Conservation (phyloP, 257 asterid genomes). For the Nicotiana sylvestris region DNA sequence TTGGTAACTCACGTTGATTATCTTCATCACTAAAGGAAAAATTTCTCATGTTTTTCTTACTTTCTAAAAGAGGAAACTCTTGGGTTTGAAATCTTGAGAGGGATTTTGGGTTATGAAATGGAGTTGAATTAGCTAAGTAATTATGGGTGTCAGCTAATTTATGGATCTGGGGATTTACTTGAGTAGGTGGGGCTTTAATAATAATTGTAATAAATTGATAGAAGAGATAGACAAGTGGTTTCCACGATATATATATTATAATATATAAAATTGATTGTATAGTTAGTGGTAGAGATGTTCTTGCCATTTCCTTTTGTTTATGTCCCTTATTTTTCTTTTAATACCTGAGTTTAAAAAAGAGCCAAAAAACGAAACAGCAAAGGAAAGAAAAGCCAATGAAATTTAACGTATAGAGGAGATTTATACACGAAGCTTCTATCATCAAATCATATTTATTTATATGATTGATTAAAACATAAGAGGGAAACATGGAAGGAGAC, state of each 20-base stretch:
- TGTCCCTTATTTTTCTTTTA: not conserved
- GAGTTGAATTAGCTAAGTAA: not conserved
- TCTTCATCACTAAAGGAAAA: slow-evolving; percentile 43
- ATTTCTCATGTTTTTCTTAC: slow-evolving; percentile 27
- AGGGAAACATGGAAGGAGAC: no score
- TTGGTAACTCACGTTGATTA: slow-evolving; percentile 27
- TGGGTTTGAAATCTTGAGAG: not conserved
- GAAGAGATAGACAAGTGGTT: not conserved
- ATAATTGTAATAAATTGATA: not conserved
- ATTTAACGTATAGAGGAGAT: no score
- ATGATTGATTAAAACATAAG: no score
- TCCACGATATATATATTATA: not conserved
- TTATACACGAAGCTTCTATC: no score
- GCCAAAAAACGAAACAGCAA: not conserved
- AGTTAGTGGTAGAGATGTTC: not conserved
- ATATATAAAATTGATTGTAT: not conserved
- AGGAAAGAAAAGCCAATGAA: no score
- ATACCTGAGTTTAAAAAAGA: no score
- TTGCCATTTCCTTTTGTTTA: not conserved
- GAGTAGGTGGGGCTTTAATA: not conserved
- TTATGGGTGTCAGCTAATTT: not conserved
- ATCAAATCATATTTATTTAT: no score
- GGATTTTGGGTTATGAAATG: not conserved
- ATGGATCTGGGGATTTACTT: not conserved
- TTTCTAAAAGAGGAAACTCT: not conserved